Evolutionary conservation across 495 filamentous ascomycete species (phyloP), one percentile per base, ranked within the genome.

Genomic region (Aspergillus ostianus): DNA sequence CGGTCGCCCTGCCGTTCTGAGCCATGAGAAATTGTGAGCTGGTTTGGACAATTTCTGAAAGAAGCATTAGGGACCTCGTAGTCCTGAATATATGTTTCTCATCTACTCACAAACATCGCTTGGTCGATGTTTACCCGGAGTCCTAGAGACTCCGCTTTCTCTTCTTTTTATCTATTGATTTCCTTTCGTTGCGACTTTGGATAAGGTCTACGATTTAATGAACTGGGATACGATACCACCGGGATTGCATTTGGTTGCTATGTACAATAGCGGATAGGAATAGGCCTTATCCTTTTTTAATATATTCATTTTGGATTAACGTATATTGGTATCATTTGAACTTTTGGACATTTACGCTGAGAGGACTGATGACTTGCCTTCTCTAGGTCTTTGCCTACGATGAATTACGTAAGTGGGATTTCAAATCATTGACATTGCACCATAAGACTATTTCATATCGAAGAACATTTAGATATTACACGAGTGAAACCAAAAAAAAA

Each of bases 171-270:
- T 32, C 29, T 32, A 32, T 32, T 32, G 3, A 32, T 10, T 32
- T 32, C 29, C 29, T 10, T 32, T 32, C 29, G 2, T 41, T 41
- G 9, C 8, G 29, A 10, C 29, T 32, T 32, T 32, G 29, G 32
- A 29, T 55, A 51, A 23, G 17, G 52, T 61, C 57, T 51, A 71
- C 67, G 69, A 70, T 60, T 64, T n/a, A 47, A 71, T 66, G 67
- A 62, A 46, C 51, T 46, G 32, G 63, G 52, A 55, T 61, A 59
- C 60, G 67, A 71, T 69, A 70, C 67, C 69, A 66, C 62, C 8
- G 23, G 19, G 44, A 54, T 63, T 63, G 65, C 50, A 13, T 56
- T 56, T 21, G 60, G 47, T 62, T 61, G 68, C 53, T 46, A 29
- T 60, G 56, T 69, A 61, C 53, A 65, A 47, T 47, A 36, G 17